Base-by-base conservation (phyloP, 345 rosid species). In the Gossypium herbaceum region DNA sequence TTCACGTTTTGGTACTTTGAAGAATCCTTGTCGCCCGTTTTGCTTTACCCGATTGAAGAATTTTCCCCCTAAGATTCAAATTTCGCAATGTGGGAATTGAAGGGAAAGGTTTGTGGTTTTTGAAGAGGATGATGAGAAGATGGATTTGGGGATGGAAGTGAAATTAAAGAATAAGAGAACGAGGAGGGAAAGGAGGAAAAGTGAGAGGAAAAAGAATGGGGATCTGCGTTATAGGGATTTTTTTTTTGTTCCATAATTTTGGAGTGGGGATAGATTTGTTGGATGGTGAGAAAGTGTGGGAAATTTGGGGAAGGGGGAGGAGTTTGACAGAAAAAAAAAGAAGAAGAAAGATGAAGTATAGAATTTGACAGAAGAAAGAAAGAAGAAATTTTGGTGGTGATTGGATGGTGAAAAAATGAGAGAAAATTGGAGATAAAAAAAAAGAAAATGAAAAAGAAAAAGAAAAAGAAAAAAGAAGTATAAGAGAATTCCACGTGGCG, bases 121-220 rank as follows among this genome's bases (percentile, higher is more conserved):
- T 34, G 84, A 72, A 13, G 89, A 76, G 75, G 79, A 76, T 7
- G 41, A 34, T 34, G 87, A 79, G 78, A 84, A 76, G 51, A 82
- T 15, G 7, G 88, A 79, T 43, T 72, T 79, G 79, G 97, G 83
- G 66, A 81, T 73, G 48, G 76, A 81, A 59, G 79, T 77, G 86
- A 57, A 85, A 79, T 86, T 76, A 75, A 82, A 1, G 79, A 71
- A 78, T 78, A 71, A 79, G 79, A 85, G 58, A 85, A 87, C 43
- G 29, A 86, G 17, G 68, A 81, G 22, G 45, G 76, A 8, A 43
- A 78, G 12, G 13, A 81, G 25, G 16, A 68, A 15, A 56, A 82
- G 59, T 0, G 76, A 74, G 78, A 73, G 66, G 69, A 79, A 62
- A 73, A 85, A 67, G 71, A 84, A 50, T 8, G 82, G 73, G 6